Evolutionary conservation across 129 eudicot genomes (phyloP).

Genomic region (Saussurea involucrata): DNA sequence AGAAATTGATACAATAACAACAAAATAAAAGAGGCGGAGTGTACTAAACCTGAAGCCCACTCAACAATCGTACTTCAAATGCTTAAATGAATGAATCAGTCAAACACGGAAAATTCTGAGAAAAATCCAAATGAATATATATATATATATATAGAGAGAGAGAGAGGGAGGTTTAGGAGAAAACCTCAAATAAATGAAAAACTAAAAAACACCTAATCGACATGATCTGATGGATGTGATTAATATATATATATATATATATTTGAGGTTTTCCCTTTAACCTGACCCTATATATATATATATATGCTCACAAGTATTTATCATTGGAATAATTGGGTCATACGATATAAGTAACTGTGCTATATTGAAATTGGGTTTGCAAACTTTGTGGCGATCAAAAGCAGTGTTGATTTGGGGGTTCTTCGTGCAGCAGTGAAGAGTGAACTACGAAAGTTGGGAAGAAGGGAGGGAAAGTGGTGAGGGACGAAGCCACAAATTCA

Average conservation of each 20-base stretch:
- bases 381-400: background rate
- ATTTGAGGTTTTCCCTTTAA: too few relatives aligned
- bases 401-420: background rate
- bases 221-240: too few relatives aligned
- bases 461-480: conserved; percentile 6
- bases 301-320: background rate
- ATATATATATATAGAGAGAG: too few relatives aligned
- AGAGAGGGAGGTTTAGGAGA: too few relatives aligned
- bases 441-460: background rate
- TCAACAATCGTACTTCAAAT: background rate
- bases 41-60: background rate
- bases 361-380: background rate
- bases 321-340: background rate
- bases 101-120: background rate
- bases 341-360: background rate
- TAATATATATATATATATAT: too few relatives aligned
- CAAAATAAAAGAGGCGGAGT: background rate
- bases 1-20: background rate
- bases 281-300: too few relatives aligned
- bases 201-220: too few relatives aligned
- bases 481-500: background rate
- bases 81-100: background rate
- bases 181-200: too few relatives aligned
- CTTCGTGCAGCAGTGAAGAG: background rate
- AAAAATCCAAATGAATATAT: conserved; percentile 7